Evolutionary conservation across 179 eudicot species (phyloP).

Genomic region (Vitellaria paradoxa): DNA sequence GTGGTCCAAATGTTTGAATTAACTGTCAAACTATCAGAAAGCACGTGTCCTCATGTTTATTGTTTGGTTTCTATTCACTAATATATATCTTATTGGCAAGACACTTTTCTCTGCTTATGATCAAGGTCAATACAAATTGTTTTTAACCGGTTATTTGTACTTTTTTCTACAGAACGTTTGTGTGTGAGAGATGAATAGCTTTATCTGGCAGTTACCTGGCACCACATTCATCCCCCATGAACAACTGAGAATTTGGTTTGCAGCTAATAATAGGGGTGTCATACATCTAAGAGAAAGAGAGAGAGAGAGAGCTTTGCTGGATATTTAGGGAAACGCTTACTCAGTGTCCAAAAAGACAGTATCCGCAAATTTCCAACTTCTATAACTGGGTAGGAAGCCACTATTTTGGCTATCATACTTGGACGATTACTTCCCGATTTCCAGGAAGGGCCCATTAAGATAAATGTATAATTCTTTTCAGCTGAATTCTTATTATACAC

Average conservation of each 20-base stretch:
- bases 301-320: background rate
- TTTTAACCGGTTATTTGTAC: background rate
- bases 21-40: background rate
- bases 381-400: background rate
- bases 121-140: background rate
- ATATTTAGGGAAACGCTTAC: constrained; percentile 1
- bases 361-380: background rate
- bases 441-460: background rate
- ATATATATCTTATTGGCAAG: background rate
- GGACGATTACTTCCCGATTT: background rate
- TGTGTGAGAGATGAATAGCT: constrained; percentile 30
- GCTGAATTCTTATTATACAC: constrained; percentile 6
- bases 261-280: background rate
- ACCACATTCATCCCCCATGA: constrained; percentile 14
- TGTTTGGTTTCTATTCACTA: background rate
- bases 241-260: constrained; percentile 24
- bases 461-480: constrained; percentile 21
- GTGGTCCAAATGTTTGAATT: no score
- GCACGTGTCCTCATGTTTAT: background rate
- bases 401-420: background rate
- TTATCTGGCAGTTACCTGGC: background rate
- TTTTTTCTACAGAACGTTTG: constrained; percentile 37
- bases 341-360: background rate
- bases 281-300: background rate
- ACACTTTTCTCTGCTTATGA: background rate